Evolutionary conservation across 2,329 filamentous ascomycete species (phyloP), one percentile per base, ranked within the genome.

Genomic region (Ophiosphaerella narmari): DNA sequence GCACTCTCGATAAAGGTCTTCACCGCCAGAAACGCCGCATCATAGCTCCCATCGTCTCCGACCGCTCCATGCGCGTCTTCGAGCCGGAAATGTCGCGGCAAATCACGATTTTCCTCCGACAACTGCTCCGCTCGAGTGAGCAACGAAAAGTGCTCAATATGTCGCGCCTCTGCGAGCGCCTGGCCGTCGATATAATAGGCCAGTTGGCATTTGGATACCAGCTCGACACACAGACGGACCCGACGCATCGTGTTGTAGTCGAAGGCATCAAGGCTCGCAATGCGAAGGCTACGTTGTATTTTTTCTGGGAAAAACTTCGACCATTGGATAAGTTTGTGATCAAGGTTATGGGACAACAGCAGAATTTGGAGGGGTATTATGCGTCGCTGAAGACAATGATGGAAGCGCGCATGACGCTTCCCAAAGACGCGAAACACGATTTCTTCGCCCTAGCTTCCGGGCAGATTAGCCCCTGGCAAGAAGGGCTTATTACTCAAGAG

Each of bases 341-440:
- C n/a, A 14, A 37, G 16, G 18, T n/a, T 37, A 7, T 9, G 35
- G n/a, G n/a, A n/a, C n/a, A n/a, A 37, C n/a, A n/a, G 14, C n/a
- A 18, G 7, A 14, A n/a, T n/a, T 14, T n/a, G n/a, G 35, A 37
- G 16, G 35, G 35, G 9, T 18, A 14, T 4, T 37, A 37, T 16
- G n/a, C n/a, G n/a, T 37, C 35, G 35, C 35, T 37, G n/a, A 37
- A 37, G 35, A 37, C n/a, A 18, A 37, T 37, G n/a, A 37, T 37
- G 12, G 35, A 4, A 18, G 35, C 35, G 18, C 35, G 35, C 35
- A 37, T 37, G 35, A 2, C 14, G 9, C n/a, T 37, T 7, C 35
- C 35, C n/a, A 37, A 37, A 16, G 35, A 37, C 18, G 35, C 35
- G 16, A 37, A 37, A n/a, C 35, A 37, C 16, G 35, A 37, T 18